A percentile compares a stretch with the other conserved stretches of the same genome.
phyloP scores from a whole-genome alignment of 345 rosid genomes.

The Eucalyptus microcorys region DNA sequence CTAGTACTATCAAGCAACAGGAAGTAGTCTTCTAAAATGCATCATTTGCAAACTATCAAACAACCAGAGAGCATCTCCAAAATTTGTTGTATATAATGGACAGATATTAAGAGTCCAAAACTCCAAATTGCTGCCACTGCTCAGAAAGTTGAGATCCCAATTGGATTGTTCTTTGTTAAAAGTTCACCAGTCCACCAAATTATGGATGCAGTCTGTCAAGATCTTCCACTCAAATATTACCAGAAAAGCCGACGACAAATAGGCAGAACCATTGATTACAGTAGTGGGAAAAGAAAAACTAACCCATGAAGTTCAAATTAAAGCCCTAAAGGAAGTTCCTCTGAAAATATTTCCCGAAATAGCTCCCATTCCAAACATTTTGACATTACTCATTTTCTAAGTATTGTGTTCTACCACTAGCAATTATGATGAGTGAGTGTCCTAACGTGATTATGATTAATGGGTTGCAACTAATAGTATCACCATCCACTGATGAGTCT shows the following conservation, averaged over 20 bases:
- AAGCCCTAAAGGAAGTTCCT: background rate
- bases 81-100: background rate
- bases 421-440: background rate
- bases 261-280: background rate
- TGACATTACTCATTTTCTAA: background rate
- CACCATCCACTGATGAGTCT: background rate
- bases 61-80: background rate
- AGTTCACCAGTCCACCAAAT: background rate
- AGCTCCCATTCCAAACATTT: background rate
- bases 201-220: background rate
- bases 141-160: background rate
- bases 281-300: background rate
- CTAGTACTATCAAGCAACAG: background rate
- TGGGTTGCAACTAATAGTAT: background rate
- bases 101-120: background rate
- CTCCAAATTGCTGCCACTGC: background rate
- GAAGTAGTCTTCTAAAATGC: background rate
- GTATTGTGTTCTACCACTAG: background rate
- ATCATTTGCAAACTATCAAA: background rate
- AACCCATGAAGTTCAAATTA: background rate
- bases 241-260: background rate
- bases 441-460: background rate
- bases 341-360: background rate
- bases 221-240: background rate
- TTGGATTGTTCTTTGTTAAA: background rate